A percentile compares a stretch with the other conserved stretches of the same genome.
These are phyloP conservation scores for Globisporangium megalacanthum DNA, from an alignment of 352 stramenopile genomes.

Conservation along the genomic window DNA sequence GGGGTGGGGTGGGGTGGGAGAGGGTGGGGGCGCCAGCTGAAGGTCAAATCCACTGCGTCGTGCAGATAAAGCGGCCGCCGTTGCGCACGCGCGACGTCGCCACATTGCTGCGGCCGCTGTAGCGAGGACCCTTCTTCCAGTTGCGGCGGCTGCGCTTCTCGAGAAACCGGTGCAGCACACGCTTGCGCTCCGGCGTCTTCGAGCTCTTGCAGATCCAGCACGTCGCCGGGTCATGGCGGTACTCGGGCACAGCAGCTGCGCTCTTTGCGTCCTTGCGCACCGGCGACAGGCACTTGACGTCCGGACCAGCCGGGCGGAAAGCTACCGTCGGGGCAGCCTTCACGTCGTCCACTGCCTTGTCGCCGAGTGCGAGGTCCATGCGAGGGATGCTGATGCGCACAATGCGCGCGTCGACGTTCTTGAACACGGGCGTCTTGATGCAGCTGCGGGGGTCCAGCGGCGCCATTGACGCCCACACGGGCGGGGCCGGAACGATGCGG, in stretches of 20 bases:
- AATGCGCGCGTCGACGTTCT: constrained; percentile 75
- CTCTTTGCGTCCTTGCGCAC: constrained; percentile 46
- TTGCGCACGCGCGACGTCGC: constrained; percentile 77
- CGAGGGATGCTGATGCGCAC: constrained; percentile 56
- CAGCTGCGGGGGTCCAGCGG: constrained; percentile 70
- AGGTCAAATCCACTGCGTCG: constrained; percentile 71
- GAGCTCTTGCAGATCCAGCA: constrained; percentile 88
- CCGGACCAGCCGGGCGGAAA: constrained; percentile 1
- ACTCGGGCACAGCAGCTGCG: constrained; percentile 21
- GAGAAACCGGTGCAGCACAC: constrained; percentile 71
- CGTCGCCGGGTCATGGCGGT: constrained; percentile 62
- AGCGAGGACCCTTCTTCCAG: constrained; percentile 80
- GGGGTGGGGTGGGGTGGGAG: background rate
- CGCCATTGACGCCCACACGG: constrained; percentile 43
- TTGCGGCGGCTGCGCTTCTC: constrained; percentile 80
- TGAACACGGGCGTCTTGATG: constrained; percentile 73
- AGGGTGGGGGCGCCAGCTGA: background rate
- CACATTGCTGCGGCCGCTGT: constrained; percentile 73
- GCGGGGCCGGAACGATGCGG: constrained; percentile 44
- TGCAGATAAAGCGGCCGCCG: constrained; percentile 78
- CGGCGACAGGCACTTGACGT: constrained; percentile 30
- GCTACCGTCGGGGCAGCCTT: constrained; percentile 10
- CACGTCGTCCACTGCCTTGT: constrained; percentile 13
- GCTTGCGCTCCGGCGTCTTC: constrained; percentile 79
- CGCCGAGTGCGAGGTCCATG: constrained; percentile 59